Conservation (phyloP, 2,329 filamentous ascomycete species). For the Exophiala calicioides region DNA sequence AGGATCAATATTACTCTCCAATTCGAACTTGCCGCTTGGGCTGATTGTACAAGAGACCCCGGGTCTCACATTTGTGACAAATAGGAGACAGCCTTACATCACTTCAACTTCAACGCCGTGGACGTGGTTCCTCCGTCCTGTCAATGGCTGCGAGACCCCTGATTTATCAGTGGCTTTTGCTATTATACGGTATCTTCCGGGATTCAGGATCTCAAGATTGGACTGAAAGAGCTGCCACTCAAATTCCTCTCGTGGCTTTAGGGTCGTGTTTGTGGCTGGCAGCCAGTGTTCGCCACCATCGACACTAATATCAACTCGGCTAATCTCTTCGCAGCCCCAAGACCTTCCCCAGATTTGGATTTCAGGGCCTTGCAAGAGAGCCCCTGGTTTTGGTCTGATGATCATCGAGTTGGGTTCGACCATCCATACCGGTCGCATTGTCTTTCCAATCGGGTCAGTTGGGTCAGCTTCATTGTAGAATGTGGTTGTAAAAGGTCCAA, state of each 20-base stretch:
- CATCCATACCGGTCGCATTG: conserved; percentile 24
- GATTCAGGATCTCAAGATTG: conserved; percentile 6
- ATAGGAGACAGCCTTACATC: not conserved
- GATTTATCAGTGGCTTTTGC: conserved; percentile 20
- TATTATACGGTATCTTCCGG: conserved; percentile 18
- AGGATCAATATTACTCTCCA: too few relatives aligned
- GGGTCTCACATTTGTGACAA: not conserved
- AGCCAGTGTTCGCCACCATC: conserved; percentile 18
- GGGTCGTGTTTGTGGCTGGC: not conserved
- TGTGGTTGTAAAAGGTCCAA: conserved; percentile 26
- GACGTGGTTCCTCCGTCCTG: conserved; percentile 27
- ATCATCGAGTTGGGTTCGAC: conserved; percentile 30
- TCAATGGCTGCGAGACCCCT: conserved; percentile 19
- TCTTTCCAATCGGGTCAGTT: conserved; percentile 16
- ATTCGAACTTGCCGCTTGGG: too few relatives aligned
- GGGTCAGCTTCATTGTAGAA: conserved; percentile 30
- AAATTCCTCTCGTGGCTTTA: conserved; percentile 15
- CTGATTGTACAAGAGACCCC: too few relatives aligned
- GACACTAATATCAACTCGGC: conserved; percentile 22
- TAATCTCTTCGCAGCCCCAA: conserved; percentile 24
- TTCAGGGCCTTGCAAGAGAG: conserved; percentile 13
- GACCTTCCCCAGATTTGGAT: conserved; percentile 23
- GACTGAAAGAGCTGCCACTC: conserved; percentile 27
- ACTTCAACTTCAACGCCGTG: conserved; percentile 22
- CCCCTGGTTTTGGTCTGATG: conserved; percentile 16